Evolutionary conservation across 768 basidiomycete genomes (phyloP).

Genomic region (Mycena venus): DNA sequence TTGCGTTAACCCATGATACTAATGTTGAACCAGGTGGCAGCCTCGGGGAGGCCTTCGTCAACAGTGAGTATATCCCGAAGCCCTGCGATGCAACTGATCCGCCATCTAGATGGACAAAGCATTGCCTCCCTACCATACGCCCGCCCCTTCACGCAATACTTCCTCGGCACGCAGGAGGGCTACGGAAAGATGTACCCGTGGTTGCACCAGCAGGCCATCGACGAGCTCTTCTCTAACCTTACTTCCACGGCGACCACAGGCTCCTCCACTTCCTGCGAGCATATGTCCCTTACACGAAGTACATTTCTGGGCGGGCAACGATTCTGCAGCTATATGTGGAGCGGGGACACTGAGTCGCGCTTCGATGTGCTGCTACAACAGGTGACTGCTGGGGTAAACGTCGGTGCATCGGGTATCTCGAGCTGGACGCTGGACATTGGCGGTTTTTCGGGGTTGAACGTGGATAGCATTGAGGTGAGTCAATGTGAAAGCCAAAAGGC

Average conservation of each 20-base stretch:
- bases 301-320: conserved; percentile 53
- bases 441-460: conserved; percentile 48
- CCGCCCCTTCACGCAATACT: conserved; percentile 51
- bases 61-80: conserved; percentile 38
- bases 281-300: conserved; percentile 52
- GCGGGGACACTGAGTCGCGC: conserved; percentile 50
- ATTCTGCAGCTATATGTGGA: conserved; percentile 55
- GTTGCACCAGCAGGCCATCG: conserved; percentile 54
- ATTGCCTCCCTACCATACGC: conserved; percentile 48
- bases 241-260: conserved; percentile 33
- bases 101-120: conserved; percentile 43
- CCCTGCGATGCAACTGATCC: neutral
- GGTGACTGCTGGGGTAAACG: conserved; percentile 49
- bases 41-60: conserved; percentile 51
- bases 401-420: conserved; percentile 52
- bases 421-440: conserved; percentile 55
- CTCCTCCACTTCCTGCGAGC: conserved; percentile 42
- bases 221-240: conserved; percentile 51
- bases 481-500: neutral
- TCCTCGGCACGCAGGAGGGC: conserved; percentile 51
- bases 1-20: neutral
- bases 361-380: conserved; percentile 52
- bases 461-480: conserved; percentile 44
- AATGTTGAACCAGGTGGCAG: conserved; percentile 42
- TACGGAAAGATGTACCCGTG: conserved; percentile 54